Evolutionary conservation across 1,139 yeast genomes (phyloP), one percentile per base, ranked within the genome.

Genomic region (Sugiyamaella sp.): DNA sequence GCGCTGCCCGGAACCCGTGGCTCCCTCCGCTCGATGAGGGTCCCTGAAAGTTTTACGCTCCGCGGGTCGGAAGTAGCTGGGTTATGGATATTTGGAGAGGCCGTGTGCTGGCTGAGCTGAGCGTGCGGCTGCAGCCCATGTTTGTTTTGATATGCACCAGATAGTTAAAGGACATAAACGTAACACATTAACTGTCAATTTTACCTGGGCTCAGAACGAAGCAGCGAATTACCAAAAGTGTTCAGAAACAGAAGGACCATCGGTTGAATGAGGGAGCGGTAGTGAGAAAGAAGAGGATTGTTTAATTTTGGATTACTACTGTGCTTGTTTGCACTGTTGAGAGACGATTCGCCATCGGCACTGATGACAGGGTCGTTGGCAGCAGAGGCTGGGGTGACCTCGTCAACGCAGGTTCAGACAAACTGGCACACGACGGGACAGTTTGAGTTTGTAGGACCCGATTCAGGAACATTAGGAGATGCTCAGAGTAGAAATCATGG

Each of bases 111-210:
- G n/a, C n/a, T n/a, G n/a, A n/a, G n/a, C n/a, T 12, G 14, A 10
- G 14, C 38, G 24, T 43, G 38, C 46, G 46, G 46, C 46, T 17
- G 19, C 12, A 10, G n/a, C 9, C 12, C 10, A n/a, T 32, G 48
- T 44, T 44, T 44, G 48, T 44, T 44, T 44, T 44, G 48, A 44
- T 44, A 44, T 44, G 48, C 48, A 33, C 48, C 12, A 19, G 48
- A 9, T 35, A 32, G 41, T 32, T 44, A 25, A 44, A 33, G 21
- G 19, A 14, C 5, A 8, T 10, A 40, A 24, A 35, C n/a, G n/a
- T n/a, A n/a, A n/a, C n/a, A n/a, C n/a, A n/a, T n/a, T n/a, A n/a
- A n/a, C n/a, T n/a, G n/a, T n/a, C n/a, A n/a, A n/a, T n/a, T n/a
- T n/a, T n/a, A 25, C 10, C 29, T 25, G 29, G 5, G 29, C 5